These are phyloP conservation scores for Saccharomycopsis schoenii DNA, from an alignment of 805 yeast genomes.

Conservation along the genomic window DNA sequence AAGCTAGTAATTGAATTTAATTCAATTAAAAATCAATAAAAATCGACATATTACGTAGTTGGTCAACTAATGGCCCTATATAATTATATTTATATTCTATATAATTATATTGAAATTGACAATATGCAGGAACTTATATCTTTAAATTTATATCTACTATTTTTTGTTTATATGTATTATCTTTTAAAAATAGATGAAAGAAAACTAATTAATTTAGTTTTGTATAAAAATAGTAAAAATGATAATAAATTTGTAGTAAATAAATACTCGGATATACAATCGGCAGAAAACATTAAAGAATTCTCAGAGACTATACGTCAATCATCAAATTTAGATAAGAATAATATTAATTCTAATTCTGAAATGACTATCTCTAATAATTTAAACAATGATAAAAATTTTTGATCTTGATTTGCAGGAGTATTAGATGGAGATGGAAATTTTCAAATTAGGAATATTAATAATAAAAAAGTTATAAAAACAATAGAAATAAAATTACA, in stretches of 20 bases:
- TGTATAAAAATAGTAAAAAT: not conserved
- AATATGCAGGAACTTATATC: slow-evolving; percentile 3
- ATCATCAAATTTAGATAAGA: slow-evolving; percentile 2
- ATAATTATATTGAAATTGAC: slow-evolving; percentile 3
- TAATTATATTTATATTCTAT: not conserved
- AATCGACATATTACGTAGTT: not conserved
- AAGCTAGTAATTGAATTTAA: too few species aligned
- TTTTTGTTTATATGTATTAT: not conserved
- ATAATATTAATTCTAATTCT: not conserved
- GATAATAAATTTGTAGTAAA: not conserved
- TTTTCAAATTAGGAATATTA: slow-evolving; percentile 4
- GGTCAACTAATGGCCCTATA: slow-evolving; percentile 5
- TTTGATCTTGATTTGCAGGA: slow-evolving; percentile 5
- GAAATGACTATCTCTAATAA: not conserved
- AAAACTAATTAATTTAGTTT: not conserved
- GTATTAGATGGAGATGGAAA: slow-evolving; percentile 6
- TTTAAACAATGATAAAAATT: not conserved
- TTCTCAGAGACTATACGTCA: slow-evolving; percentile 11
- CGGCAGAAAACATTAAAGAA: slow-evolving; percentile 4
- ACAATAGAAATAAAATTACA: slow-evolving; percentile 5
- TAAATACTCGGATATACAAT: not conserved
- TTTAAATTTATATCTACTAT: slow-evolving; percentile 3
- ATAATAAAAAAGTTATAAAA: not conserved
- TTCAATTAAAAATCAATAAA: too few species aligned
- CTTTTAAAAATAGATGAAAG: not conserved